Percentiles rank a stretch among this genome's conserved stretches.
These are phyloP conservation scores for Cladorrhinum sp. DNA, from an alignment of 2,329 filamentous ascomycete genomes.

Conservation along the genomic window DNA sequence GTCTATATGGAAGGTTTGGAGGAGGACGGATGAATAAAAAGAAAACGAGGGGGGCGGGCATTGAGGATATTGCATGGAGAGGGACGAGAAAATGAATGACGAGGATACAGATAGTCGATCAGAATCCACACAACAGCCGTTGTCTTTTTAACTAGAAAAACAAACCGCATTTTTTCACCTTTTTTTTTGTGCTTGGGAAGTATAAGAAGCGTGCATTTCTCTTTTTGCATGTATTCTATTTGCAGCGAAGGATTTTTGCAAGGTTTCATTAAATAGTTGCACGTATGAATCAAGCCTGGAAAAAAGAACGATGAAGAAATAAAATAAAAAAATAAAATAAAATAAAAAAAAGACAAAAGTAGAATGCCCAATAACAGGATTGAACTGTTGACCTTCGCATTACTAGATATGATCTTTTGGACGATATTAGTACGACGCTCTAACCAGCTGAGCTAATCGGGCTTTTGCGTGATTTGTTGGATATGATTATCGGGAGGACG, in stretches of 20 bases:
- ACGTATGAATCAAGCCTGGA: too few species aligned
- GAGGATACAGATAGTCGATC: conserved; percentile 3
- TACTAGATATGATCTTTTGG: too few species aligned
- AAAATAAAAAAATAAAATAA: not conserved
- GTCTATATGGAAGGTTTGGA: not conserved
- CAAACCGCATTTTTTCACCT: not conserved
- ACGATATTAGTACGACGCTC: too few species aligned
- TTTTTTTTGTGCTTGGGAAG: not conserved
- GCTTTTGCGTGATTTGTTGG: not conserved
- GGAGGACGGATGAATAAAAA: not conserved
- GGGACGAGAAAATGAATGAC: not conserved
- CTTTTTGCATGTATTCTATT: not conserved
- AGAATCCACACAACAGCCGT: conserved; percentile 7
- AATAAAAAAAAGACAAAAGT: not conserved
- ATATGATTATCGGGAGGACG: not conserved
- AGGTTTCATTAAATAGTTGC: too few species aligned
- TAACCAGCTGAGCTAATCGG: not conserved
- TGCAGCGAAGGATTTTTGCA: not conserved
- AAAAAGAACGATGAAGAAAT: not conserved
- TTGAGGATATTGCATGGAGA: not conserved
- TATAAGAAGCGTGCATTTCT: too few species aligned
- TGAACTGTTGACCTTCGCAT: too few species aligned
- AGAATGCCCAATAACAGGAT: not conserved
- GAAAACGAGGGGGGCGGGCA: not conserved
- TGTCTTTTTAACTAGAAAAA: not conserved